Evolutionary conservation across 495 filamentous ascomycete genomes (phyloP), one percentile per base, ranked within the genome.

Genomic region (Penicillium cinerascens): DNA sequence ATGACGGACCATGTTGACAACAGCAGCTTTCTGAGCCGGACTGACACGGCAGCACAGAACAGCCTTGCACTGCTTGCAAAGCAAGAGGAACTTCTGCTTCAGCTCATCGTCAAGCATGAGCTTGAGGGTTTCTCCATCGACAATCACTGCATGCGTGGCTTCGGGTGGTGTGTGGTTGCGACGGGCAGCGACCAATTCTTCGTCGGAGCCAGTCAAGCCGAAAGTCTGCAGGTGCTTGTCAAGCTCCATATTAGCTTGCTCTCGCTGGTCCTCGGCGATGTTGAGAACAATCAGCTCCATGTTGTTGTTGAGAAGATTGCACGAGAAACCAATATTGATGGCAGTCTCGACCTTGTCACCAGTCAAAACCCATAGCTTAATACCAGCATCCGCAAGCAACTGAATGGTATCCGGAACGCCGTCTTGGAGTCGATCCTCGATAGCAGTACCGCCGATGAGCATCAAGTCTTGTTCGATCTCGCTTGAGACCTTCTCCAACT

Each of bases 281-380:
- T 96, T 96, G 64, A 97, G 80, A 22, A 95, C 83, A 58, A 99
- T 88, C 41, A 99, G 76, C 56, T 99, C 93, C 95, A 99, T 96
- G 54, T 93, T 86, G 68, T 97, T 99, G 71, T 92, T 87, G 39
- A 99, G 80, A 33, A 99, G 81, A 54, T 99, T 99, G 78, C 95
- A 97, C 11, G 95, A 97, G 71, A 97, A 99, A 18, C 95, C 95
- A 68, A 99, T 99, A 70, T 99, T 99, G 81, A 99, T 97, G 38
- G 95, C 95, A 42, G 95, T 99, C 70, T 97, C 95, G 42, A 97
- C 92, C 72, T 97, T 99, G 76, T 99, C 95, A 49, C 95, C 95
- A 27, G 95, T 99, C 41, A 99, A 75, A 50, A 99, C 95, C 95
- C 95, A 99, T n/a, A 99, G 82, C 66, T 99, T 99, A 71, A 99